Evolutionary conservation across 257 asterid genomes (phyloP), one percentile per base, ranked within the genome.

Genomic region (Plantago major): DNA sequence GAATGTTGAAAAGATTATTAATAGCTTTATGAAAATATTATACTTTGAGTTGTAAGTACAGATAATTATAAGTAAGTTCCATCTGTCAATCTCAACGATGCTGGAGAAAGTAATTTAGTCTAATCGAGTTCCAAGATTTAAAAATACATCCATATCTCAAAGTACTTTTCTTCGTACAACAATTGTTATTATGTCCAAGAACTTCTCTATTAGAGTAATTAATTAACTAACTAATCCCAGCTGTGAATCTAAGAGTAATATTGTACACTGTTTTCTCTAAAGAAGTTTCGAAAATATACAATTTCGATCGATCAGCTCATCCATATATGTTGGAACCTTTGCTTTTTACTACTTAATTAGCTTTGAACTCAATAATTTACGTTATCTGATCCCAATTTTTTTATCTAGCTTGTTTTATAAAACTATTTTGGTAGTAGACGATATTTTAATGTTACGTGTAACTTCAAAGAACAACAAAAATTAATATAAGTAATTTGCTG

Each of bases 281-380:
- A 11, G 58, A 19, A 62, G 63, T 58, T 56, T 69, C 63, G 13
- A 42, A 52, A 58, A 44, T 22, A 53, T 53, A 53, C 11, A 11
- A 17, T 17, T 22, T 22, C 26, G 26, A 22, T 43, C 45, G 45
- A 67, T 57, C 40, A 74, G 74, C 78, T 69, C 80, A 69, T 74
- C 78, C 83, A 62, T 63, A 62, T 46, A 74, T 60, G 83, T 72
- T 60, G 83, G 78, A 63, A 60, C 66, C 71, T 55, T 62, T 46
- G 65, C 38, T 44, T 74, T 69, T 33, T 33, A 33, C 7, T 33
- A 33, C 40, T 33, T 33, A 49, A 46, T 56, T 62, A 22, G 26
- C 26, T 70, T 45, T 11, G 5, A 50, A 43, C 62, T 67, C 58
- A 68, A 30, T 70, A 54, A 55, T 78, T 56, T 64, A 78, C 42